These are phyloP conservation scores for Trametes cubensis DNA, from an alignment of 768 basidiomycete genomes.

Conservation along the genomic window DNA sequence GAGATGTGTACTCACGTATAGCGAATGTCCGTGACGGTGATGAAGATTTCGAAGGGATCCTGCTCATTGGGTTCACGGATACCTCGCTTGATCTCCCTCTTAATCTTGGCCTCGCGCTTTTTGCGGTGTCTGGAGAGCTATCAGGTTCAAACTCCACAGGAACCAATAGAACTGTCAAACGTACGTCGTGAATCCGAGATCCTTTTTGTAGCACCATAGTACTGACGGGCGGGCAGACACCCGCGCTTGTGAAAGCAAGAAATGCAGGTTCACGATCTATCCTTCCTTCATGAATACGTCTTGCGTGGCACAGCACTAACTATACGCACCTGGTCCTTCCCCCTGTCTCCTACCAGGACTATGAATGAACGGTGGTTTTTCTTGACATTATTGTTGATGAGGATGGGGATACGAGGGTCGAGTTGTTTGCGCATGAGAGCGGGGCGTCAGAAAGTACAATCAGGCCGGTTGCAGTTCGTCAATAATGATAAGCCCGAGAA, in stretches of 20 bases:
- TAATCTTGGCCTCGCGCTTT: conserved; percentile 96
- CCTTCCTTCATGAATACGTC: background rate
- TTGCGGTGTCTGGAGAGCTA: conserved; percentile 75
- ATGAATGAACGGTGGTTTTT: conserved; percentile 93
- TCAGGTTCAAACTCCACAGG: background rate
- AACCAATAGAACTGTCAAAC: conserved; percentile 26
- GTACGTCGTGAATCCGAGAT: conserved; percentile 92
- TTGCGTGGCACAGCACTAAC: background rate
- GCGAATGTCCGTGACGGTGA: conserved; percentile 97
- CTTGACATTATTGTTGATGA: conserved; percentile 93
- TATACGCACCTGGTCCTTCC: conserved; percentile 77
- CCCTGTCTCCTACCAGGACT: conserved; percentile 93
- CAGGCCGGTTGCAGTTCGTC: background rate
- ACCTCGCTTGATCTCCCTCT: conserved; percentile 93
- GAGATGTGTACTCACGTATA: conserved; percentile 70
- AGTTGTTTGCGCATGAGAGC: conserved; percentile 78
- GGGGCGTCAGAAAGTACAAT: background rate
- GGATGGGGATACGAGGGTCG: conserved; percentile 88
- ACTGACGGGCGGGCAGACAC: conserved; percentile 89
- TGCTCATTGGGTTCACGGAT: conserved; percentile 94
- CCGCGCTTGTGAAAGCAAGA: conserved; percentile 87
- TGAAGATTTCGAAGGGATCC: conserved; percentile 97
- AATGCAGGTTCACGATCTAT: conserved; percentile 94
- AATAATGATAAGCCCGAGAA: background rate
- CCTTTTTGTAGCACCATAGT: conserved; percentile 99